These are phyloP conservation scores for Rhizophagus clarus DNA, from an alignment of 192 early-diverging fungal genomes.

Conservation along the genomic window DNA sequence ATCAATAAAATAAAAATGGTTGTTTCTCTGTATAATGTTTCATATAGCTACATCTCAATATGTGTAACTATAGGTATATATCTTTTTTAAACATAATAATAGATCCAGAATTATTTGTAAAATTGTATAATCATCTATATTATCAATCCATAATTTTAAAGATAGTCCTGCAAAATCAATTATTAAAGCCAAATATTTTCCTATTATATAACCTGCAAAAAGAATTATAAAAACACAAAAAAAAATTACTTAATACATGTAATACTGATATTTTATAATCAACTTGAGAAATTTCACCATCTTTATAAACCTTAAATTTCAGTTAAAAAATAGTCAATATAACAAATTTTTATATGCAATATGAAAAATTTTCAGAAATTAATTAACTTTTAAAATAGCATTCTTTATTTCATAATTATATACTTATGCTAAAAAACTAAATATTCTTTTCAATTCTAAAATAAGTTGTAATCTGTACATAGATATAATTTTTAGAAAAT, in stretches of 20 bases:
- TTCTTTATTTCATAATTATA: slow-evolving; percentile 28
- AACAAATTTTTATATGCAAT: slow-evolving; percentile 17
- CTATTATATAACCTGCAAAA: slow-evolving; percentile 11
- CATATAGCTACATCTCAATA: too few species aligned
- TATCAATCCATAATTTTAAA: slow-evolving; percentile 17
- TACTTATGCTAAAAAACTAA: slow-evolving; percentile 30
- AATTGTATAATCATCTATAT: slow-evolving; percentile 33
- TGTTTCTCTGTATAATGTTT: slow-evolving; percentile 15
- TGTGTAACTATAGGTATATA: background rate
- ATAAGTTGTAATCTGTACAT: slow-evolving; percentile 20
- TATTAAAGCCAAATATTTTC: slow-evolving; percentile 16
- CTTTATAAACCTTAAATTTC: slow-evolving; percentile 5
- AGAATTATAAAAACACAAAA: background rate
- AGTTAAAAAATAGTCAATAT: slow-evolving; percentile 22
- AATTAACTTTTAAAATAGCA: slow-evolving; percentile 28
- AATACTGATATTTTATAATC: slow-evolving; percentile 19
- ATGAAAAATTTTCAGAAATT: slow-evolving; percentile 20
- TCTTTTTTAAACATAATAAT: too few species aligned
- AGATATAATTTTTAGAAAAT: slow-evolving; percentile 22
- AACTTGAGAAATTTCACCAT: slow-evolving; percentile 7
- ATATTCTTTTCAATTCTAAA: slow-evolving; percentile 16
- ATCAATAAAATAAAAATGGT: too few species aligned
- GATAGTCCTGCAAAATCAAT: slow-evolving; percentile 18
- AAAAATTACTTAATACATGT: slow-evolving; percentile 3
- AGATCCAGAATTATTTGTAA: too few species aligned